Conservation (phyloP, 1,284 basidiomycete species). For the Hypsizygus ulmarius region DNA sequence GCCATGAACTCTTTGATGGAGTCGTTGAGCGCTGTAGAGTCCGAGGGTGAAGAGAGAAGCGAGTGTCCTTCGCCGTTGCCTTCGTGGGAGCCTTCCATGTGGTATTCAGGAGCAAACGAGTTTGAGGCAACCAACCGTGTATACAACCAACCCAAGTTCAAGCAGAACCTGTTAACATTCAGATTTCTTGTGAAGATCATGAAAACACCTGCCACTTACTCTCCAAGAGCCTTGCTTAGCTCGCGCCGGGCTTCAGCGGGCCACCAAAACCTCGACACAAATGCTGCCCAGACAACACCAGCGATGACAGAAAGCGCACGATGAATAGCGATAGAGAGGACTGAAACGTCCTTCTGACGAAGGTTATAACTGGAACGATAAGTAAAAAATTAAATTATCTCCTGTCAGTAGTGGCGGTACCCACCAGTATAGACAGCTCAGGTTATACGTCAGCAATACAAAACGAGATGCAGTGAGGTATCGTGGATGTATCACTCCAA, state of each 20-base stretch:
- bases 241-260: conserved; percentile 90
- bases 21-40: conserved; percentile 46
- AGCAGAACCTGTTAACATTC: conserved; percentile 57
- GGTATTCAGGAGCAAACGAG: conserved; percentile 53
- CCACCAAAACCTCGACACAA: conserved; percentile 93
- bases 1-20: conserved; percentile 87
- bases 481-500: conserved; percentile 77
- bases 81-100: conserved; percentile 30
- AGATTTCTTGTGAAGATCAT: neutral
- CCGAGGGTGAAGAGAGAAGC: conserved; percentile 36
- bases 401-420: conserved; percentile 24
- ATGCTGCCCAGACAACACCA: conserved; percentile 86
- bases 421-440: conserved; percentile 86
- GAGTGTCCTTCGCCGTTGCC: conserved; percentile 29
- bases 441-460: conserved; percentile 87
- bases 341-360: conserved; percentile 67
- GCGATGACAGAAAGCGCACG: conserved; percentile 81
- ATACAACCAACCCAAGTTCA: conserved; percentile 84
- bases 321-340: conserved; percentile 71
- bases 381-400: conserved; percentile 10
- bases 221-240: conserved; percentile 80
- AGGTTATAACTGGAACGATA: conserved; percentile 69
- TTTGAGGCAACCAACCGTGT: conserved; percentile 77
- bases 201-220: conserved; percentile 39
- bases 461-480: conserved; percentile 83